phyloP scores from a whole-genome alignment of 2,329 filamentous ascomycete species.

The Rhinocladiella mackenziei region DNA sequence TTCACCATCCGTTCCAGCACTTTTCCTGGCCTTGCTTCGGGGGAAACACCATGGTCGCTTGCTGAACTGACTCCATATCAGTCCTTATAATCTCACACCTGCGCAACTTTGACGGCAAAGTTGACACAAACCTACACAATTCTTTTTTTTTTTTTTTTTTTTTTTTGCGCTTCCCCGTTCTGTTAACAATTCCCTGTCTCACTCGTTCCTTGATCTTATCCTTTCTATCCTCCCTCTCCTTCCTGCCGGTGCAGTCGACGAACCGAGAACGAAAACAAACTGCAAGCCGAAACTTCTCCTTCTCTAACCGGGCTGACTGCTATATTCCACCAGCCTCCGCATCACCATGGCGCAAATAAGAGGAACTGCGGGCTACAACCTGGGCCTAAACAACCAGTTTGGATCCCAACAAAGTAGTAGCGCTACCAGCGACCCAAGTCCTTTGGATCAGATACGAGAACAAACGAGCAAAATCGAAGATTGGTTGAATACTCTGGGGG shows the following conservation, averaged over 20 bases:
- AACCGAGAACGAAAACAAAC: neutral
- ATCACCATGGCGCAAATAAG: slow-evolving; percentile 51
- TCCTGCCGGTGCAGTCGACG: neutral
- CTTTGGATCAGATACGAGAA: slow-evolving; percentile 82
- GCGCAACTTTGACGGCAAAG: slow-evolving; percentile 11
- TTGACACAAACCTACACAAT: slow-evolving; percentile 4
- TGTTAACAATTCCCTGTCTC: slow-evolving; percentile 1
- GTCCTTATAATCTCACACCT: slow-evolving; percentile 11
- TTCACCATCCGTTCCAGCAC: no score
- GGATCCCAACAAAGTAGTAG: slow-evolving; percentile 57
- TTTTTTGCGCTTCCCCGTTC: neutral
- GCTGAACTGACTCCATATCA: no score
- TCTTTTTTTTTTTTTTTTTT: slow-evolving; percentile 2
- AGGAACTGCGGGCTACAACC: slow-evolving; percentile 76
- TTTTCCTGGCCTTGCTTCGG: neutral
- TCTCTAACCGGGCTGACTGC: no score
- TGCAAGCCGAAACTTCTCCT: no score
- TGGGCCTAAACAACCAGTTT: slow-evolving; percentile 70
- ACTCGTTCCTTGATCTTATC: neutral
- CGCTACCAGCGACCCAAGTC: slow-evolving; percentile 64
- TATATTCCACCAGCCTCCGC: no score
- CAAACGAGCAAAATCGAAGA: slow-evolving; percentile 99
- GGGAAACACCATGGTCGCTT: neutral
- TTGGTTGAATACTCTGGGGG: slow-evolving; percentile 76
- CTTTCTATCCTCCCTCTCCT: neutral